These are phyloP conservation scores for Lecanosticta acicola DNA, from an alignment of 2,329 filamentous ascomycete genomes.

Conservation along the genomic window DNA sequence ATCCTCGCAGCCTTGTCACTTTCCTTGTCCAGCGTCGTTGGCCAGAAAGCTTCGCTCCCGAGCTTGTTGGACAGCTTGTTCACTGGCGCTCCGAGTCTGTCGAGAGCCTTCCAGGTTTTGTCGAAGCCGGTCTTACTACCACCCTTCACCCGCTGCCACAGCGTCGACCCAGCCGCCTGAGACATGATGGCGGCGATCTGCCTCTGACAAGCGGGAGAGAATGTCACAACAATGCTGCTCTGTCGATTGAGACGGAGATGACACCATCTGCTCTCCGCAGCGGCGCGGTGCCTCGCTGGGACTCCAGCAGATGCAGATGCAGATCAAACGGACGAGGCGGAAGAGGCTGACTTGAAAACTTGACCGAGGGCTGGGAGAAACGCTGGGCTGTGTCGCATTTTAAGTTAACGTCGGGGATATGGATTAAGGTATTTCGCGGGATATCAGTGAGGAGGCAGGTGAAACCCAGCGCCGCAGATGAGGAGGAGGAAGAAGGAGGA, in stretches of 20 bases:
- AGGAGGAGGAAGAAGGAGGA: too few relatives aligned
- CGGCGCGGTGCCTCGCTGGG: background rate
- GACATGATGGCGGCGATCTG: conserved; percentile 11
- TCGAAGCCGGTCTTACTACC: conserved; percentile 64
- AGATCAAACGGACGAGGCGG: background rate
- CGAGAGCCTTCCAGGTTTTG: conserved; percentile 61
- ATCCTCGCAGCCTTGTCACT: conserved; percentile 88
- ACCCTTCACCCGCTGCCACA: conserved; percentile 53
- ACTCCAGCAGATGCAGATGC: too few relatives aligned
- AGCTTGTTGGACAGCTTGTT: conserved; percentile 78
- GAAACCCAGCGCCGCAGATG: too few relatives aligned
- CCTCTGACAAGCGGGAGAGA: background rate
- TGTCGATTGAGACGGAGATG: too few relatives aligned
- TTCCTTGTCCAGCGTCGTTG: conserved; percentile 77
- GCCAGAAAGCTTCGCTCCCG: conserved; percentile 78
- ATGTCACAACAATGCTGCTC: conserved; percentile 1
- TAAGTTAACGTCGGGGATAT: background rate
- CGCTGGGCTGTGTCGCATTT: background rate
- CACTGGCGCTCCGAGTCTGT: conserved; percentile 65
- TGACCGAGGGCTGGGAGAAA: background rate
- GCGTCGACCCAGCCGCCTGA: conserved; percentile 20
- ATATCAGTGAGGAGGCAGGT: background rate
- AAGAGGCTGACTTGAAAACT: too few relatives aligned
- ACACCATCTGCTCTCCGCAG: too few relatives aligned
- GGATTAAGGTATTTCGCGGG: background rate